Evolutionary conservation across 345 rosid species (phyloP).

Genomic region (Zanthoxylum bungeanum): DNA sequence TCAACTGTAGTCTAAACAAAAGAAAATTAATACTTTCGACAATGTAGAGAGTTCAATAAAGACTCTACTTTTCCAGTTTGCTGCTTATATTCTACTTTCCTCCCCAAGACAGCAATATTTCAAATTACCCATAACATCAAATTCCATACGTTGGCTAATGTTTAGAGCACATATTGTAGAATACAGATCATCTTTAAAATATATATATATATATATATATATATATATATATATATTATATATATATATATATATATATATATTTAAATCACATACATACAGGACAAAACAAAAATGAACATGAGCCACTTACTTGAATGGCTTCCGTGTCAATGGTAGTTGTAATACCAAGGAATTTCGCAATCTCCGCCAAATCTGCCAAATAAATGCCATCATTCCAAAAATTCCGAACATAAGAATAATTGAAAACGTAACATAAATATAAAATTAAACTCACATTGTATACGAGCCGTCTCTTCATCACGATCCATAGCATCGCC

Average conservation of each 20-base stretch:
- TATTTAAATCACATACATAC: neutral
- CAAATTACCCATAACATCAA: neutral
- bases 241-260: no score
- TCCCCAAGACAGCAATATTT: neutral
- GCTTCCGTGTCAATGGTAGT: constrained; percentile 79
- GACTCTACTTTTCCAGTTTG: neutral
- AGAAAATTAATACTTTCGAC: neutral
- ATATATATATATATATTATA: no score
- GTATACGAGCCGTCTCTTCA: constrained; percentile 94
- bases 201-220: no score
- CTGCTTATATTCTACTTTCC: neutral
- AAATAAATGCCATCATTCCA: neutral
- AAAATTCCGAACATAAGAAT: neutral
- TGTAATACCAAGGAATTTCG: constrained; percentile 88
- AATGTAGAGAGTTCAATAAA: neutral
- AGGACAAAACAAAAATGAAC: neutral
- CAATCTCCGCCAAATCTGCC: constrained; percentile 92
- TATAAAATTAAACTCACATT: constrained; percentile 35
- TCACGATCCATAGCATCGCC: constrained; percentile 86
- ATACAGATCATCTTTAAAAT: neutral
- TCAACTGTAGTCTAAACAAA: neutral
- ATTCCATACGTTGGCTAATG: neutral
- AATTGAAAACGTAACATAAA: neutral
- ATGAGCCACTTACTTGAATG: constrained; percentile 57
- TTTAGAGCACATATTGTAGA: neutral